Percentiles rank a stretch among this genome's conserved stretches.
phyloP scores from a whole-genome alignment of 768 basidiomycete species.

The Russula compacta region DNA sequence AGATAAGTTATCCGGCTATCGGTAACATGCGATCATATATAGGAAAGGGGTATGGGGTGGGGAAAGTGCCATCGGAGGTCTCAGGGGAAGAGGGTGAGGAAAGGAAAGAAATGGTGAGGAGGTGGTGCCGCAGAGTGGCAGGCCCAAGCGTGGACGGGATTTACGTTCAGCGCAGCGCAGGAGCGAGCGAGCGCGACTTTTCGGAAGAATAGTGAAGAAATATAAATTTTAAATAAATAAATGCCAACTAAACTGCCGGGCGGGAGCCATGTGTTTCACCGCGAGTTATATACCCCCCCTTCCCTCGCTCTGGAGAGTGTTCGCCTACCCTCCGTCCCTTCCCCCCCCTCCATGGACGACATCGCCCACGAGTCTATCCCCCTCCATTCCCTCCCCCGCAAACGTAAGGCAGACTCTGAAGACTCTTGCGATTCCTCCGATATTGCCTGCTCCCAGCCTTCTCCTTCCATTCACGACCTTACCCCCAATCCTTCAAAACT shows the following conservation, averaged over 20 bases:
- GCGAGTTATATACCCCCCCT: slow-evolving; percentile 30
- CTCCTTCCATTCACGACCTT: slow-evolving; percentile 4
- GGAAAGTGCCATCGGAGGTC: not conserved
- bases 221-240: slow-evolving; percentile 1
- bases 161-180: slow-evolving; percentile 1
- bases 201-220: not conserved
- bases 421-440: slow-evolving; percentile 22
- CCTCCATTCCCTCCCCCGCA: slow-evolving; percentile 42
- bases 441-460: slow-evolving; percentile 10
- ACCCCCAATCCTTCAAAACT: slow-evolving; percentile 14
- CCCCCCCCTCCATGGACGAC: slow-evolving; percentile 45
- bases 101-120: not conserved
- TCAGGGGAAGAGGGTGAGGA: not conserved
- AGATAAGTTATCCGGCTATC: not conserved
- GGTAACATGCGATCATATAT: slow-evolving; percentile 7
- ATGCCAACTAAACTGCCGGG: not conserved
- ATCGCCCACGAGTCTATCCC: slow-evolving; percentile 43
- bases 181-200: too few relatives aligned
- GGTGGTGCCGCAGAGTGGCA: not conserved
- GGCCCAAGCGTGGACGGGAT: slow-evolving; percentile 13
- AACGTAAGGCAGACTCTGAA: slow-evolving; percentile 58
- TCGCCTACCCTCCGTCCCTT: slow-evolving; percentile 20
- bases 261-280: slow-evolving; percentile 28
- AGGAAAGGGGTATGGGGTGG: slow-evolving; percentile 4
- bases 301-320: not conserved